Percentiles rank a stretch among this genome's conserved stretches.
Conservation (phyloP, 495 filamentous ascomycete species). For the Annulohypoxylon nitens region DNA sequence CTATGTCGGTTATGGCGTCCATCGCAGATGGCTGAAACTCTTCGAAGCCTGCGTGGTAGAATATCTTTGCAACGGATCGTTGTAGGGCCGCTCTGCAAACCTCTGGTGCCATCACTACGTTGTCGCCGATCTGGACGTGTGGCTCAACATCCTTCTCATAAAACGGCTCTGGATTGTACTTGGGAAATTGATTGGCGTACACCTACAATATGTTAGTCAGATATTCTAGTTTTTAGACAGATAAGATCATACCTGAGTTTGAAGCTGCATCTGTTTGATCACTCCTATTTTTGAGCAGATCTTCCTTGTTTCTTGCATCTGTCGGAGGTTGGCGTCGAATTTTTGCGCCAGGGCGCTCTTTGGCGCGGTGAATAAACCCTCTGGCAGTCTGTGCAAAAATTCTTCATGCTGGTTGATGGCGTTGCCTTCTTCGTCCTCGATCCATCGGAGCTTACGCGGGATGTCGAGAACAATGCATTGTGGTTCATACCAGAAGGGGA, state of each 20-base stretch:
- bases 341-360: constrained; percentile 80
- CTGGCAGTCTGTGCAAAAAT: constrained; percentile 77
- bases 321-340: constrained; percentile 89
- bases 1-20: constrained; percentile 90
- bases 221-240: neutral
- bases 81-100: constrained; percentile 86
- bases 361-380: constrained; percentile 81
- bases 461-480: constrained; percentile 89
- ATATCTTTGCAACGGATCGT: constrained; percentile 91
- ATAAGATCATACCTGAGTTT: constrained; percentile 79
- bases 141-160: constrained; percentile 85
- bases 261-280: constrained; percentile 99
- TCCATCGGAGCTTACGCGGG: constrained; percentile 79
- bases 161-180: constrained; percentile 94
- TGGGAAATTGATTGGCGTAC: constrained; percentile 98
- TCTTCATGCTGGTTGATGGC: constrained; percentile 88
- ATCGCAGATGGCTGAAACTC: constrained; percentile 96
- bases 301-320: constrained; percentile 97
- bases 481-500: constrained; percentile 95
- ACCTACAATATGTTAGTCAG: constrained; percentile 67
- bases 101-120: constrained; percentile 84
- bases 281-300: constrained; percentile 95
- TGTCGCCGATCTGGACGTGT: constrained; percentile 87
- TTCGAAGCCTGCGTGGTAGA: constrained; percentile 97
- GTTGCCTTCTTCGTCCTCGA: constrained; percentile 86